Evolutionary conservation across 2,329 filamentous ascomycete genomes (phyloP).

Genomic region (Aspergillus bombycis): DNA sequence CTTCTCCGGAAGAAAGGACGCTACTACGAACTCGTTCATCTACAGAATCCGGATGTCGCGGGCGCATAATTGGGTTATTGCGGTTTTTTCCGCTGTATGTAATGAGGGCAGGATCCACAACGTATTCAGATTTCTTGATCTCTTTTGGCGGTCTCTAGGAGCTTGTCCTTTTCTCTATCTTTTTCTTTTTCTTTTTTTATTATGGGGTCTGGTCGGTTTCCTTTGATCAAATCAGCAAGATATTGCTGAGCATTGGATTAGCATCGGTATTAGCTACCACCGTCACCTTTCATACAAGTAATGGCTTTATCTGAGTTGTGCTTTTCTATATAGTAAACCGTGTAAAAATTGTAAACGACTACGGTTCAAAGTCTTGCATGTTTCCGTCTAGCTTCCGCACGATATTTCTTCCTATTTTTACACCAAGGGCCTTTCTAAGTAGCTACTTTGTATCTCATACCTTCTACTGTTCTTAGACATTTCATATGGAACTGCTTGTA

Average conservation of each 20-base stretch:
- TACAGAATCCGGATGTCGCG: constrained; percentile 42
- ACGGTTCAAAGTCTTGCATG: no score
- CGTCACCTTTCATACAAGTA: neutral
- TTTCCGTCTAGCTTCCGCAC: no score
- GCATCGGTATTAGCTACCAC: no score
- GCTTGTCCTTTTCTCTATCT: neutral
- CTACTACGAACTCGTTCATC: constrained; percentile 48
- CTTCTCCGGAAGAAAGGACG: constrained; percentile 40
- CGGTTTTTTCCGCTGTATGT: neutral
- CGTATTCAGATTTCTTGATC: neutral
- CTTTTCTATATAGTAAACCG: no score
- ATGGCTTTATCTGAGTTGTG: no score
- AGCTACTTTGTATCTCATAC: no score
- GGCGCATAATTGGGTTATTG: neutral
- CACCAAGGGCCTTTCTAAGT: no score
- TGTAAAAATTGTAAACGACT: no score
- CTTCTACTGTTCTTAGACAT: no score
- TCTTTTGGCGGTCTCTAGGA: neutral
- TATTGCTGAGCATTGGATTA: neutral
- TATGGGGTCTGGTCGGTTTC: neutral
- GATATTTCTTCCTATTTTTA: no score
- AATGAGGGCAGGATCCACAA: neutral
- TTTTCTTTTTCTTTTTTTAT: neutral
- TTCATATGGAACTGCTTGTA: no score
- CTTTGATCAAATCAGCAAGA: neutral